Conservation (phyloP, 805 yeast species). For the Suhomyces pyralidae region DNA sequence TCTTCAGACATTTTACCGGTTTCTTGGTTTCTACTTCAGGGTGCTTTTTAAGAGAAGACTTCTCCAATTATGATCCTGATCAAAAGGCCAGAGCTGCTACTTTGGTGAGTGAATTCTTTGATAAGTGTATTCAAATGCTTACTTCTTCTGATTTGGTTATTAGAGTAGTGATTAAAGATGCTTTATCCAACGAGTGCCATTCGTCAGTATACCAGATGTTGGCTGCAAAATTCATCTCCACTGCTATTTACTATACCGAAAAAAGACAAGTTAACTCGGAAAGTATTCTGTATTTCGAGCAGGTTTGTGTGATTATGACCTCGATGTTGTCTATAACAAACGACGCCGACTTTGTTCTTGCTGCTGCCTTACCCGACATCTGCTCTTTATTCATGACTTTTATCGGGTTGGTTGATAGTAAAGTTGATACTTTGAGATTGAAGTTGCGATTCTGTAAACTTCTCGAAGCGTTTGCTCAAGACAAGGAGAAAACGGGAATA, state of each 20-base stretch:
- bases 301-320: conserved; percentile 45
- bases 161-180: conserved; percentile 71
- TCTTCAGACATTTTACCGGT: conserved; percentile 68
- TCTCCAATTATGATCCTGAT: conserved; percentile 17
- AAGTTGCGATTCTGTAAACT: conserved; percentile 45
- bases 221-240: conserved; percentile 41
- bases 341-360: conserved; percentile 35
- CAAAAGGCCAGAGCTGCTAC: conserved; percentile 29
- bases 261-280: conserved; percentile 24
- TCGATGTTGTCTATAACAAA: conserved; percentile 31
- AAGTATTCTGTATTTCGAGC: conserved; percentile 44
- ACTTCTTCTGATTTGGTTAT: conserved; percentile 50
- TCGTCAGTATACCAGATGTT: conserved; percentile 52
- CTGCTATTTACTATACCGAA: conserved; percentile 34
- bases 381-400: conserved; percentile 26
- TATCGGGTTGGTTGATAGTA: conserved; percentile 26
- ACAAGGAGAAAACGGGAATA: conserved; percentile 31
- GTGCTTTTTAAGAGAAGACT: conserved; percentile 43
- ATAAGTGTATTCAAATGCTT: conserved; percentile 48
- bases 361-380: conserved; percentile 29
- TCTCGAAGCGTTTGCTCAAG: conserved; percentile 31
- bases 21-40: conserved; percentile 71
- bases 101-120: conserved; percentile 47
- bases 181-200: conserved; percentile 63
- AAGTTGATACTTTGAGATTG: conserved; percentile 31